Base-by-base conservation (phyloP, 2,329 filamentous ascomycete species). In the Alternaria longipes region DNA sequence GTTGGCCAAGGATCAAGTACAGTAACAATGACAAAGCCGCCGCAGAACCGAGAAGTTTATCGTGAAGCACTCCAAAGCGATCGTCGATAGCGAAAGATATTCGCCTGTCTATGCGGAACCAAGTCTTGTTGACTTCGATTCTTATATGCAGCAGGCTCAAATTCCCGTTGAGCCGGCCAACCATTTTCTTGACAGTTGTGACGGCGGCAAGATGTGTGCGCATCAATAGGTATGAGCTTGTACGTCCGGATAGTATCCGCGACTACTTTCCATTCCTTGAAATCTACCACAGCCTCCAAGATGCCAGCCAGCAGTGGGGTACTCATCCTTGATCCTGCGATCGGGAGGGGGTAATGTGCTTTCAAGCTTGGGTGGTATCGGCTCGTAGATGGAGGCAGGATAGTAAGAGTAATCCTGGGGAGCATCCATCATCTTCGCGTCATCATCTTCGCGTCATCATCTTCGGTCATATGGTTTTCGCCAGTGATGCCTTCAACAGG, bases 331-430 rank as follows among this genome's bases (percentile, higher is more conserved):
- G 65, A 83, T 75, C 65, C 66, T 78, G 57, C 68, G 79, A 59
- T 78, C 56, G 59, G 77, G 64, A 64, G 74, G 67, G 58, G 81
- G 71, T 58, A 74, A 70, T 3, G 69, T 63, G 18, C 58, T 57
- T 51, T 80, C 77, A 5, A 71, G 46, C 54, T 79, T 80, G 18
- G 70, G 14, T 5, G 71, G 74, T 6, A 80, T 68, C 5, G 67
- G 73, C 52, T 84, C 81, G 67, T 82, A 83, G 34, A 84, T 74
- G 2, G 81, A 72, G 4, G 74, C 72, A 1, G 82, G 81, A 38
- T 80, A 82, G 71, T 84, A 84, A n/a, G 79, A 79, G 64, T 84
- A 84, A 14, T 80, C 80, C 20, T 80, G 76, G 36, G 74, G 77
- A 8, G 73, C 70, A 24, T 82, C 80, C 44, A 82, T 80, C 60